A percentile compares a stretch with the other conserved stretches of the same genome.
Evolutionary conservation across 148 eudicot species (phyloP).

Genomic region (Bassia scoparia): DNA sequence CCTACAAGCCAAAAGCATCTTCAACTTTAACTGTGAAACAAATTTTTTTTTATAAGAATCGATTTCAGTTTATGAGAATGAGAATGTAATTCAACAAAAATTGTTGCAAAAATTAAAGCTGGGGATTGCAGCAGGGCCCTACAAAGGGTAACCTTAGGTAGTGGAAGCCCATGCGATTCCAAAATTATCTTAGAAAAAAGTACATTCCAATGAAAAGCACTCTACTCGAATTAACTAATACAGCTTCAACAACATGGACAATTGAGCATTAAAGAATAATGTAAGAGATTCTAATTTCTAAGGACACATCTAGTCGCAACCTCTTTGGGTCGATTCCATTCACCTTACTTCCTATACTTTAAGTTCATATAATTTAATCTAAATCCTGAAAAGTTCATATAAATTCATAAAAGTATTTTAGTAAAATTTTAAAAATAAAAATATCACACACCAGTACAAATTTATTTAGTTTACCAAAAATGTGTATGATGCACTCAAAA

Average conservation of each 20-base stretch:
- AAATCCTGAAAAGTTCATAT: no score
- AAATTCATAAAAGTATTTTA: no score
- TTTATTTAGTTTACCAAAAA: no score
- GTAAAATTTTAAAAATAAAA: no score
- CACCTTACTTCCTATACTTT: not conserved
- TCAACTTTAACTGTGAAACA: not conserved
- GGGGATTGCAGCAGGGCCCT: not conserved
- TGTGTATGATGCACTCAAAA: no score
- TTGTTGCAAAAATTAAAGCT: no score
- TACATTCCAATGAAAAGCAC: no score
- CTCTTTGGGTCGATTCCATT: not conserved
- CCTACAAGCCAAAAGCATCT: constrained; percentile 49
- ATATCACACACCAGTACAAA: no score
- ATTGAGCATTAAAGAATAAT: not conserved
- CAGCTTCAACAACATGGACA: not conserved
- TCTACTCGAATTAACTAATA: no score
- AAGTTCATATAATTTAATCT: no score
- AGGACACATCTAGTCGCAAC: no score
- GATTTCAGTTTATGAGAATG: not conserved
- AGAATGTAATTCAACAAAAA: not conserved
- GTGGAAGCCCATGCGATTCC: not conserved
- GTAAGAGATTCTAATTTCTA: no score
- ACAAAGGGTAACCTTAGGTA: not conserved
- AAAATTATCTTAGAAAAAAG: not conserved
- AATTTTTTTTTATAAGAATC: not conserved